Conservation (phyloP, 192 early-diverging fungal species). For the Phycomyces blakesleeanus region DNA sequence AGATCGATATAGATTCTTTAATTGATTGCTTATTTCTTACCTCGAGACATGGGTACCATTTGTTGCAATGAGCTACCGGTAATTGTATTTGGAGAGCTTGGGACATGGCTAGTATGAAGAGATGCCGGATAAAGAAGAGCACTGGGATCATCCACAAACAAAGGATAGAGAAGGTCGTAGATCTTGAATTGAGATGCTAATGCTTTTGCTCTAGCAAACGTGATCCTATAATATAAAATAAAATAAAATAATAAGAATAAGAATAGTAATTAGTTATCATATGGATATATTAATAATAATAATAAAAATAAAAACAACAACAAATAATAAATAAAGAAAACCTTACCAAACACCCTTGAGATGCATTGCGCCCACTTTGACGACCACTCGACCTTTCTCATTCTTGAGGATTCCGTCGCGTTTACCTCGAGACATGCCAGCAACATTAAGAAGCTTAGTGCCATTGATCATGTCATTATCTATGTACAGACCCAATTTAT, state of each 20-base stretch:
- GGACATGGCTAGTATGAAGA: too few relatives aligned
- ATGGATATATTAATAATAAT: too few relatives aligned
- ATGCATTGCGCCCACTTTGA: slow-evolving; percentile 85
- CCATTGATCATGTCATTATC: slow-evolving; percentile 87
- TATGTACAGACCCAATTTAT: too few relatives aligned
- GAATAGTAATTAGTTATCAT: too few relatives aligned
- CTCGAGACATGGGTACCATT: too few relatives aligned
- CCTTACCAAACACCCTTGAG: slow-evolving; percentile 82
- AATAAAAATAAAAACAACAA: too few relatives aligned
- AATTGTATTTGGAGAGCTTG: too few relatives aligned
- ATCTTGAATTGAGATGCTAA: slow-evolving; percentile 73
- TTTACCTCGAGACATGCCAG: slow-evolving; percentile 84
- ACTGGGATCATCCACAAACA: slow-evolving; percentile 71
- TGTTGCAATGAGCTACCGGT: too few relatives aligned
- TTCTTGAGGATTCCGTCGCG: slow-evolving; percentile 84
- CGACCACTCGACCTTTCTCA: slow-evolving; percentile 79
- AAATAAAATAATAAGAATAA: too few relatives aligned
- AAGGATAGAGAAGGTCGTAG: slow-evolving; percentile 65
- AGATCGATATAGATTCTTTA: too few relatives aligned
- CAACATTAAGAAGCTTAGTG: slow-evolving; percentile 83
- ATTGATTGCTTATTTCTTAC: too few relatives aligned
- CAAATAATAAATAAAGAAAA: background rate
- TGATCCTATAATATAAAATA: slow-evolving; percentile 51
- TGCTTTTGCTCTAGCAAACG: slow-evolving; percentile 61
- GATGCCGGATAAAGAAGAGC: slow-evolving; percentile 49